Evolutionary conservation across 495 filamentous ascomycete genomes (phyloP).

Genomic region (Xylaria flabelliformis): DNA sequence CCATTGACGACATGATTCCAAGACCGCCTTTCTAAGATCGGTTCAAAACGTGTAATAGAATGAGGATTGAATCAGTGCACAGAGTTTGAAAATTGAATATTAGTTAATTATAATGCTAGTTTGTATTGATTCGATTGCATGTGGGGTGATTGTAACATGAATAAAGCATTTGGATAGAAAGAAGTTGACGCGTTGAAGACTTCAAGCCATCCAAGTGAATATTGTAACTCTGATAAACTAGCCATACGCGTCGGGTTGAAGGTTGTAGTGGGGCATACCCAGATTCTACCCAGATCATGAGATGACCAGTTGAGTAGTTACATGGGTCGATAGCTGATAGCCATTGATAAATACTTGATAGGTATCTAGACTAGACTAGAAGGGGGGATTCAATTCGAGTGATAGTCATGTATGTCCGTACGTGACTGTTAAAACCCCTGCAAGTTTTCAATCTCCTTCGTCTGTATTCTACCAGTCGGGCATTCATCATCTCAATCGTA

Average conservation of each 20-base stretch:
- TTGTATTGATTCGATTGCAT: not conserved
- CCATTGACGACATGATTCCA: not conserved
- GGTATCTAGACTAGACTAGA: not conserved
- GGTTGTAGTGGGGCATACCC: not conserved
- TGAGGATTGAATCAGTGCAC: not conserved
- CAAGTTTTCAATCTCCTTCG: not conserved
- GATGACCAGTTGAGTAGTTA: not conserved
- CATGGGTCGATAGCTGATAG: conserved; percentile 4
- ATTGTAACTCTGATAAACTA: not conserved
- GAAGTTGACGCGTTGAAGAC: not conserved
- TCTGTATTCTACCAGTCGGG: not conserved
- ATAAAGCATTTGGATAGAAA: not conserved
- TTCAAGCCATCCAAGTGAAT: not conserved
- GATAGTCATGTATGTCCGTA: not conserved
- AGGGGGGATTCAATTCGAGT: not conserved
- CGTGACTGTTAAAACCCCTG: not conserved
- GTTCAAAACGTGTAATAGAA: not conserved
- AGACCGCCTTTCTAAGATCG: not conserved
- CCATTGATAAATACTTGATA: not conserved
- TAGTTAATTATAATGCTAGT: not conserved
- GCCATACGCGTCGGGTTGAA: not conserved
- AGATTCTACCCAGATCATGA: not conserved
- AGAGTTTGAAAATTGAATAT: not conserved
- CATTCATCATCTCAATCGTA: not conserved
- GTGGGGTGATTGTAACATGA: not conserved